Evolutionary conservation across 2,329 filamentous ascomycete genomes (phyloP).

Genomic region (Fusarium proliferatum): DNA sequence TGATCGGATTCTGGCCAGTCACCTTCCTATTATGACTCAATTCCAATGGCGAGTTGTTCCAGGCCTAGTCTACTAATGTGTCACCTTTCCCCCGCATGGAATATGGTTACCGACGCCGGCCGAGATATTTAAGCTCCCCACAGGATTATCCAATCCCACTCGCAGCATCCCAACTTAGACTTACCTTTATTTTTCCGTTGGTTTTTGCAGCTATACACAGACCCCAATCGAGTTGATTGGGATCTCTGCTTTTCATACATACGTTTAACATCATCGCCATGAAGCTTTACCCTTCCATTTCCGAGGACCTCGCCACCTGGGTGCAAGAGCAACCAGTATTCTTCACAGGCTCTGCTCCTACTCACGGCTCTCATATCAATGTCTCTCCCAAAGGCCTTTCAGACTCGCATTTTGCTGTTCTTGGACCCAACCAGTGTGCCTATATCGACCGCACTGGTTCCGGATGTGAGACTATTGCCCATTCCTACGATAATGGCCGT

Average conservation of each 20-base stretch:
- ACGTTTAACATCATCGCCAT: constrained; percentile 54
- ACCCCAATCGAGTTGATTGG: constrained; percentile 22
- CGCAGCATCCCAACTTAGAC: constrained; percentile 31
- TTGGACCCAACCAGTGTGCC: constrained; percentile 68
- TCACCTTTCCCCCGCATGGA: constrained; percentile 37
- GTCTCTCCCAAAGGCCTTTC: constrained; percentile 79
- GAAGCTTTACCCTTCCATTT: constrained; percentile 69
- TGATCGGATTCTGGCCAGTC: constrained; percentile 27
- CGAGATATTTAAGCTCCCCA: constrained; percentile 24
- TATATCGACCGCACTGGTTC: constrained; percentile 82
- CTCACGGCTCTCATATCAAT: constrained; percentile 76
- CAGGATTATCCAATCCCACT: constrained; percentile 18
- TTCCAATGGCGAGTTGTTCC: constrained; percentile 23
- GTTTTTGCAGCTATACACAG: constrained; percentile 25
- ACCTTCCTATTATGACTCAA: constrained; percentile 34
- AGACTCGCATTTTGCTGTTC: constrained; percentile 69
- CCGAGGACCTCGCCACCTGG: constrained; percentile 69
- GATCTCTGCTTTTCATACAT: constrained; percentile 36
- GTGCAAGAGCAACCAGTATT: constrained; percentile 76
- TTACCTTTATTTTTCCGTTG: constrained; percentile 19
- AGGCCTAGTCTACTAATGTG: constrained; percentile 24
- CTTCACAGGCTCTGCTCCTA: constrained; percentile 79
- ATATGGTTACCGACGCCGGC: constrained; percentile 15
- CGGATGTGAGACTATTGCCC: constrained; percentile 79
- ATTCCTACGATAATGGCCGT: constrained; percentile 81